Percentiles rank a stretch among this genome's conserved stretches.
Evolutionary conservation across 768 basidiomycete species (phyloP).

Genomic region (Amanita rubescens): DNA sequence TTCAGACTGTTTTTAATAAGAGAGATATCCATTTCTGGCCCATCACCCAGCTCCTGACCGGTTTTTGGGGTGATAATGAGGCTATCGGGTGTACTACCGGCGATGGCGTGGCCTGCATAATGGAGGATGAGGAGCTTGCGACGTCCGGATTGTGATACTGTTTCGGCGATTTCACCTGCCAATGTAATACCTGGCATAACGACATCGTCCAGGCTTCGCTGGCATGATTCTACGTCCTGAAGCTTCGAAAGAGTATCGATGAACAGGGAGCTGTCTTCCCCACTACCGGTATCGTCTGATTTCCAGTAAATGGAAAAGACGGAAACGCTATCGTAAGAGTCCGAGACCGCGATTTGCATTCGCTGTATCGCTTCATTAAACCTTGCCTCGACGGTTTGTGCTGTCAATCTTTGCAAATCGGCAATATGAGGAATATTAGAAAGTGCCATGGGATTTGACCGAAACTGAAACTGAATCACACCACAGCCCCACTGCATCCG

Average conservation of each 20-base stretch:
- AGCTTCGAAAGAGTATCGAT: conserved; percentile 5
- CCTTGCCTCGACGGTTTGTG: conserved; percentile 6
- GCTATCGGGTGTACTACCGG: conserved; percentile 8
- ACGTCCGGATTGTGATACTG: conserved; percentile 7
- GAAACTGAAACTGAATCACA: too few relatives aligned
- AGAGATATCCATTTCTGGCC: conserved; percentile 7
- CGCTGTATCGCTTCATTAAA: conserved; percentile 6
- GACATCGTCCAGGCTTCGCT: conserved; percentile 7
- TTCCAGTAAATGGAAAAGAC: conserved; percentile 9
- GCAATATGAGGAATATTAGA: not conserved
- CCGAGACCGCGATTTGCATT: conserved; percentile 8
- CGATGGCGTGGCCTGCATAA: conserved; percentile 9
- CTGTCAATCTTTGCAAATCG: conserved; percentile 1
- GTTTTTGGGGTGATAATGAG: conserved; percentile 9
- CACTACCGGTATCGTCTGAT: conserved; percentile 7
- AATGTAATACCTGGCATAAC: conserved; percentile 2
- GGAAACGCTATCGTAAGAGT: conserved; percentile 7
- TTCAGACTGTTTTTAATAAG: conserved; percentile 2
- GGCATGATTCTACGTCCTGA: conserved; percentile 4
- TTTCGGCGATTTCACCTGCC: conserved; percentile 3
- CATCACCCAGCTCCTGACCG: conserved; percentile 8
- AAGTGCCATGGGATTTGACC: not conserved
- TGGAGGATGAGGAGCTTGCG: conserved; percentile 11
- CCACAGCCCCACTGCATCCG: too few relatives aligned
- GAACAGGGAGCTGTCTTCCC: conserved; percentile 9